phyloP scores from a whole-genome alignment of 2,329 filamentous ascomycete genomes.

The Didymella pinodella region DNA sequence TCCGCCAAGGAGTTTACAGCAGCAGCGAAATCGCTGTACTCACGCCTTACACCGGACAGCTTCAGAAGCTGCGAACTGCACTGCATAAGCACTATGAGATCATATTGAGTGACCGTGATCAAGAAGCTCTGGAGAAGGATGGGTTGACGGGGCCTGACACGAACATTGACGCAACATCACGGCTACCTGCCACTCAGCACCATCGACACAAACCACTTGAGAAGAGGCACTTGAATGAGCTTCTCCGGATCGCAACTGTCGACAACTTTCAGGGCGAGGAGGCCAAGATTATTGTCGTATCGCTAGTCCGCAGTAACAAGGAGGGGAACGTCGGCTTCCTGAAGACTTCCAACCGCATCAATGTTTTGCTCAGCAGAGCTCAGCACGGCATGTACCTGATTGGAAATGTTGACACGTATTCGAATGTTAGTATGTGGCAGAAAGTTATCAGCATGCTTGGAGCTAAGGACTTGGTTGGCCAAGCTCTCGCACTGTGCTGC shows the following conservation, averaged over 20 bases:
- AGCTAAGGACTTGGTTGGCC: slow-evolving; percentile 26
- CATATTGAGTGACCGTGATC: slow-evolving; percentile 69
- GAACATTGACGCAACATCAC: background rate
- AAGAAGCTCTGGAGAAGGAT: slow-evolving; percentile 58
- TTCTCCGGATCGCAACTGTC: slow-evolving; percentile 64
- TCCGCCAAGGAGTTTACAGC: slow-evolving; percentile 69
- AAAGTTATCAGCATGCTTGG: slow-evolving; percentile 64
- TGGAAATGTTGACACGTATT: slow-evolving; percentile 68
- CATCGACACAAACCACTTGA: slow-evolving; percentile 27
- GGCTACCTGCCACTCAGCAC: background rate
- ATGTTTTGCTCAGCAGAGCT: slow-evolving; percentile 72
- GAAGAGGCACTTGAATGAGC: slow-evolving; percentile 35
- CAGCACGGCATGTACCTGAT: slow-evolving; percentile 76
- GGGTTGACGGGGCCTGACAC: slow-evolving; percentile 25
- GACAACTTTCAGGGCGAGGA: slow-evolving; percentile 84
- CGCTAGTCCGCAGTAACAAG: slow-evolving; percentile 73
- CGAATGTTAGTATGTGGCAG: slow-evolving; percentile 68
- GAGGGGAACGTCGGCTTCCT: slow-evolving; percentile 70
- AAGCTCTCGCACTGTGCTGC: slow-evolving; percentile 35
- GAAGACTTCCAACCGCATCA: slow-evolving; percentile 70
- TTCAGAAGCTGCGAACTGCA: slow-evolving; percentile 59
- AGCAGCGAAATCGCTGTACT: slow-evolving; percentile 72
- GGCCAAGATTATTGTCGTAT: slow-evolving; percentile 73
- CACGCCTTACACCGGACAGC: slow-evolving; percentile 70
- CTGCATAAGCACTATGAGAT: slow-evolving; percentile 65